Evolutionary conservation across 306 rosid genomes (phyloP), one percentile per base, ranked within the genome.

Genomic region (Fagus sylvatica): DNA sequence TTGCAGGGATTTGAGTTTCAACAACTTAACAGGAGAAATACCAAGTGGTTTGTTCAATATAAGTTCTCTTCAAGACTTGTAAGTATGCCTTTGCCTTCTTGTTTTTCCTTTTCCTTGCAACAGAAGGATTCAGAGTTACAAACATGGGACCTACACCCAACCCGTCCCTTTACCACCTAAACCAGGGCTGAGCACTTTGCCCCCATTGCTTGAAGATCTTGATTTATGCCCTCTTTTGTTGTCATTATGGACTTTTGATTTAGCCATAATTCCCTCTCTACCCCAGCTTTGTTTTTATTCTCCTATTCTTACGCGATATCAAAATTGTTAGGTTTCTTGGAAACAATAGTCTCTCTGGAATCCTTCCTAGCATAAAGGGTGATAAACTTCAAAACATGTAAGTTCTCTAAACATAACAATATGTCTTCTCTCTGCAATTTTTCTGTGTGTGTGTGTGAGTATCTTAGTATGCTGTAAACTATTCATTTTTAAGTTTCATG

Each of bases 271-370:
- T 42, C 48, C 11, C 0, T 10, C 48, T 10, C 11, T 0, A 0
- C 2, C 48, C 11, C 0, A 6, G 0, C 13, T 6, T 60, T 32
- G 46, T 11, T 42, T 42, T 39, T 36, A 42, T 42, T 37, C 48
- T 1, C 7, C 4, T 64, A 3, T 28, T 53, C 7, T 34, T 22
- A n/a, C 48, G 17, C 7, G 2, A 17, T 1, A 30, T 22, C 36
- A 33, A n/a, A 67, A 54, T 68, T 30, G 17, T 70, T 42, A 82
- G 85, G 43, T 73, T 73, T 82, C 85, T 82, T 77, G 85, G 85
- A 49, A 82, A 77, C 79, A 82, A 82, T 57, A 77, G 79, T 59
- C 57, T 82, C 7, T 72, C 82, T 57, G 85, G 85, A 48, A 41
- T 8, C 12, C 82, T 77, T 73, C 82, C 82, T 17, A 40, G 36